These are phyloP conservation scores for Hypoxylon trugodes DNA, from an alignment of 495 filamentous ascomycete species.

Conservation along the genomic window DNA sequence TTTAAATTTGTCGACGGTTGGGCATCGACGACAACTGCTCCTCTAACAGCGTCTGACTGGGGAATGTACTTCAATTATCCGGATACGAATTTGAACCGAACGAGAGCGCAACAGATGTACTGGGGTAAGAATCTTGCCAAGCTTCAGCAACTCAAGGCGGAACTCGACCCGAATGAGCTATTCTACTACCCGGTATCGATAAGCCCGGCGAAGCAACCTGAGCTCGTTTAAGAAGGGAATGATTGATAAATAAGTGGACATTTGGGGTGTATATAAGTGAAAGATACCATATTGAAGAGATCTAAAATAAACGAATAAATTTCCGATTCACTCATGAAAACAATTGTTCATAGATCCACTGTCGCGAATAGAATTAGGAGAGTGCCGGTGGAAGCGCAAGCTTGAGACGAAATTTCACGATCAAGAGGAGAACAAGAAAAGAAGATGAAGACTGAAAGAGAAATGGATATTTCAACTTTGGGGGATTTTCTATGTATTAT, in stretches of 20 bases:
- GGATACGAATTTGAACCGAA: constrained; percentile 49
- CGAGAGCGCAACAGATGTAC: constrained; percentile 54
- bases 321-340: too few relatives aligned
- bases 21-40: constrained; percentile 46
- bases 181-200: constrained; percentile 72
- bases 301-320: neutral
- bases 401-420: neutral
- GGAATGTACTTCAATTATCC: constrained; percentile 61
- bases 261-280: constrained; percentile 22
- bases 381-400: neutral
- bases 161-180: constrained; percentile 64
- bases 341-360: neutral
- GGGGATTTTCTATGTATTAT: neutral
- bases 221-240: constrained; percentile 11
- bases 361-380: neutral
- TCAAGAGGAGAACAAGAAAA: neutral
- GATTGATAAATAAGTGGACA: neutral
- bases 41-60: constrained; percentile 44
- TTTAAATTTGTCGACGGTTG: constrained; percentile 52
- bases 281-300: constrained; percentile 17
- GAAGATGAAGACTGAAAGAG: neutral
- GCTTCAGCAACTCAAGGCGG: constrained; percentile 62
- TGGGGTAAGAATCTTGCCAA: constrained; percentile 62
- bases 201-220: constrained; percentile 39
- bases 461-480: neutral